Evolutionary conservation across 192 early-diverging fungal species (phyloP).

Genomic region (Podila epigama): DNA sequence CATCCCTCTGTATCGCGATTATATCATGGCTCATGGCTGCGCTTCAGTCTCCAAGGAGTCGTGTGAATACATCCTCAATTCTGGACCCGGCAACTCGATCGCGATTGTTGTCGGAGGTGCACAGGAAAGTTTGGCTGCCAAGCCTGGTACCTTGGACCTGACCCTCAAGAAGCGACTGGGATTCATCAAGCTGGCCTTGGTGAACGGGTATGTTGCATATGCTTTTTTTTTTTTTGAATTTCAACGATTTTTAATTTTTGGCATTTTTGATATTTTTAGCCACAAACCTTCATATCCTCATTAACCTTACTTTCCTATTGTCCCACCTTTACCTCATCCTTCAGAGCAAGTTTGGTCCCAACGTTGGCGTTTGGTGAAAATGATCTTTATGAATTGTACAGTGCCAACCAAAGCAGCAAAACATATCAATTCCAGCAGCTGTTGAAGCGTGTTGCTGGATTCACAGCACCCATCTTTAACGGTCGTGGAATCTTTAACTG

Average conservation of each 20-base stretch:
- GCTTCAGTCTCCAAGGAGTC: slow-evolving; percentile 74
- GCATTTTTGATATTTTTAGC: too few species aligned
- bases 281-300: too few species aligned
- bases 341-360: slow-evolving; percentile 80
- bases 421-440: slow-evolving; percentile 70
- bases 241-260: neutral
- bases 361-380: slow-evolving; percentile 93
- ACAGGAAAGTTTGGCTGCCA: slow-evolving; percentile 76
- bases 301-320: neutral
- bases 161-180: slow-evolving; percentile 81
- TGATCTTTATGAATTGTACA: slow-evolving; percentile 81
- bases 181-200: slow-evolving; percentile 88
- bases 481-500: slow-evolving; percentile 89
- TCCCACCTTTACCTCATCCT: neutral
- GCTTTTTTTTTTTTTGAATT: neutral
- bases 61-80: slow-evolving; percentile 74
- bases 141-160: slow-evolving; percentile 67
- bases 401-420: slow-evolving; percentile 67
- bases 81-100: slow-evolving; percentile 69
- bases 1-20: slow-evolving; percentile 87
- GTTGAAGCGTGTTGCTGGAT: slow-evolving; percentile 69
- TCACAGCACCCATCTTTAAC: slow-evolving; percentile 78
- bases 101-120: slow-evolving; percentile 93
- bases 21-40: slow-evolving; percentile 78
- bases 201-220: slow-evolving; percentile 49